These are phyloP conservation scores for Brassica napus DNA, from an alignment of 345 rosid genomes.

Conservation along the genomic window Da-Ae NC_063435.1:24700001-24700500, in stretches of 20 bases:
- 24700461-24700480: no score
- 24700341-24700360: no score
- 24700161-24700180: no score
- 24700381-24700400: no score
- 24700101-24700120: background rate
- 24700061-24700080: background rate
- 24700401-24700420: no score
- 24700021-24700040: no score
- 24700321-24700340: no score
- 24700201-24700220: background rate
- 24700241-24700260: background rate
- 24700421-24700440: background rate
- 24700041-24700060: background rate
- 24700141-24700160: background rate
- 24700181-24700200: background rate
- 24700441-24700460: background rate
- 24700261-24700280: background rate
- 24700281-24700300: background rate
- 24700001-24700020: no score
- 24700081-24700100: background rate
- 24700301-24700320: background rate
- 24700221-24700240: background rate
- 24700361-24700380: no score
- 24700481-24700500: no score
- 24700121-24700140: background rate